phyloP scores from a whole-genome alignment of 306 rosid genomes.

The Dalbergia cultrata region DNA sequence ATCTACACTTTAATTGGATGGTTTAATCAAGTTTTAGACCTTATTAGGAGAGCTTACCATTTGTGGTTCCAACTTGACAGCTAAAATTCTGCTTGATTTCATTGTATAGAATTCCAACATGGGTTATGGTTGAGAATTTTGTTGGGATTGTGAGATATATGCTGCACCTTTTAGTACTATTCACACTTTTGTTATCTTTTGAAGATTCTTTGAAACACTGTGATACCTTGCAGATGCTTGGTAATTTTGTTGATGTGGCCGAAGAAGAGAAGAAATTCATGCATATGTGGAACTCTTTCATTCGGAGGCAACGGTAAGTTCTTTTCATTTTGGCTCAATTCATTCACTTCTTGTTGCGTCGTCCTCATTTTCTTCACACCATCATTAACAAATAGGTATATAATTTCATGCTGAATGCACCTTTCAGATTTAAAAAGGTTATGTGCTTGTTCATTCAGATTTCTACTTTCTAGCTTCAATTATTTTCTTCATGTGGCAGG shows the following conservation, averaged over 20 bases:
- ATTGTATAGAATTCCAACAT: background rate
- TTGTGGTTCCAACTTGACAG: constrained; percentile 12
- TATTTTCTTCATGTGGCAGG: constrained; percentile 57
- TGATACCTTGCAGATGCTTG: constrained; percentile 71
- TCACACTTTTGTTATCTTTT: constrained; percentile 14
- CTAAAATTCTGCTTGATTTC: background rate
- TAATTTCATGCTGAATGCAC: background rate
- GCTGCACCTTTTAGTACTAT: background rate
- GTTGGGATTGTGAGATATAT: background rate
- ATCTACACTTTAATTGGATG: background rate
- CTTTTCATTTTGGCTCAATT: constrained; percentile 26
- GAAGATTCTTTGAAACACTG: constrained; percentile 35
- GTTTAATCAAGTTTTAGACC: constrained; percentile 16
- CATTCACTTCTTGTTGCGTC: constrained; percentile 30
- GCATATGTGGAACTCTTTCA: constrained; percentile 83
- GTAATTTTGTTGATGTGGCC: constrained; percentile 66
- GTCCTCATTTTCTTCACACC: background rate
- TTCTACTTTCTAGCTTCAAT: constrained; percentile 40
- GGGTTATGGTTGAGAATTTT: constrained; percentile 9
- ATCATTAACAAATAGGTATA: background rate
- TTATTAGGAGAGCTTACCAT: constrained; percentile 21
- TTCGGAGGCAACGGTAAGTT: constrained; percentile 74
- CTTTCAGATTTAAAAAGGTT: constrained; percentile 36
- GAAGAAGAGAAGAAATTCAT: constrained; percentile 70
- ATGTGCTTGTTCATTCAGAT: constrained; percentile 28